Evolutionary conservation across 345 rosid species (phyloP).

Genomic region (Ceriops tagal): DNA sequence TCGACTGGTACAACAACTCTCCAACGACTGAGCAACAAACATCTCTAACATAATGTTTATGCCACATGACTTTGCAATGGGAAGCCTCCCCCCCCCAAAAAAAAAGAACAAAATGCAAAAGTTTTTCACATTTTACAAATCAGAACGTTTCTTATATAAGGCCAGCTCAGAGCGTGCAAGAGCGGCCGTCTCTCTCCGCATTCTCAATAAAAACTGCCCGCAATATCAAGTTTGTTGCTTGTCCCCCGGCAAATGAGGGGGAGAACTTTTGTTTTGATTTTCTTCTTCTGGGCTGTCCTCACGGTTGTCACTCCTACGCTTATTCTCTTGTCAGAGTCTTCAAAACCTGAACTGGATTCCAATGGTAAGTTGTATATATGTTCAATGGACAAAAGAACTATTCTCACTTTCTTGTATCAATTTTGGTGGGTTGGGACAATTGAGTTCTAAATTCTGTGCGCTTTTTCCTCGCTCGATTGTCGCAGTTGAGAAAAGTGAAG

Average conservation of each 20-base stretch:
- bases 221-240: neutral
- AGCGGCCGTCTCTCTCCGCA: too few relatives aligned
- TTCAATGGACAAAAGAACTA: neutral
- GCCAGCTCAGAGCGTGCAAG: conserved; percentile 34
- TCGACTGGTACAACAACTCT: conserved; percentile 41
- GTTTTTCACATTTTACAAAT: conserved; percentile 6
- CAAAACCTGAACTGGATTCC: conserved; percentile 31
- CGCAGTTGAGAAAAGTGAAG: conserved; percentile 25
- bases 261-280: conserved; percentile 65
- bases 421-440: neutral
- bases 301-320: conserved; percentile 83
- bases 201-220: neutral
- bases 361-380: conserved; percentile 32
- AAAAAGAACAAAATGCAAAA: conserved; percentile 2
- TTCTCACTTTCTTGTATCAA: neutral
- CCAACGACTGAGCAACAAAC: conserved; percentile 41
- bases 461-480: neutral
- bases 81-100: conserved; percentile 12
- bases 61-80: conserved; percentile 15
- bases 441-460: neutral
- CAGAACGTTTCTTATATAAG: conserved; percentile 35
- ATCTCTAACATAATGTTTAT: conserved; percentile 11
- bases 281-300: conserved; percentile 94
- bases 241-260: conserved; percentile 48
- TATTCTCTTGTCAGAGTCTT: conserved; percentile 66